Evolutionary conservation across 1,284 basidiomycete genomes (phyloP).

Genomic region (Naganishia cerealis): DNA sequence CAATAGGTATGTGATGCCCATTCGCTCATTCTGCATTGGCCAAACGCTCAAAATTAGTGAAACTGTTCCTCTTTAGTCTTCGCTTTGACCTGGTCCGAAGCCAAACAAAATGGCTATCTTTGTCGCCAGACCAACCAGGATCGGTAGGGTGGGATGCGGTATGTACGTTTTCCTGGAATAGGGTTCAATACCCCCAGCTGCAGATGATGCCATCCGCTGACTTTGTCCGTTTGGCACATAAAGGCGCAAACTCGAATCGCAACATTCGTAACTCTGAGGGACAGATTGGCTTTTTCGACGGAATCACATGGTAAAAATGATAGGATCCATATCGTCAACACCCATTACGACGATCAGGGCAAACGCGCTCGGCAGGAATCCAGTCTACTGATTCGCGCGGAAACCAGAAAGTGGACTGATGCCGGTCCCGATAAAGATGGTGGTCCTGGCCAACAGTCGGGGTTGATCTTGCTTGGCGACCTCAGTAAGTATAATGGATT

Average conservation of each 20-base stretch:
- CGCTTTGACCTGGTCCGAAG: slow-evolving; percentile 41
- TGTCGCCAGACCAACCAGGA: slow-evolving; percentile 44
- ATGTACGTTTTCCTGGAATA: slow-evolving; percentile 31
- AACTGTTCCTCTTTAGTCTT: neutral
- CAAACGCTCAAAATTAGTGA: neutral
- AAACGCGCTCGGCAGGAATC: slow-evolving; percentile 42
- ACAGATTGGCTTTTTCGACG: slow-evolving; percentile 5
- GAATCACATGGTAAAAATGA: neutral
- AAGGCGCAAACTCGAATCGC: slow-evolving; percentile 49
- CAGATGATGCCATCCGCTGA: neutral
- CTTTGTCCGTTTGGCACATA: neutral
- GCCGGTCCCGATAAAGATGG: slow-evolving; percentile 34
- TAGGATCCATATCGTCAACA: slow-evolving; percentile 49
- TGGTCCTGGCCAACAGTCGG: slow-evolving; percentile 25
- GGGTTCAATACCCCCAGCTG: neutral
- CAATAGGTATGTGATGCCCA: slow-evolving; percentile 54
- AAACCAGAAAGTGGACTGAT: slow-evolving; percentile 42
- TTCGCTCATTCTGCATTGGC: neutral
- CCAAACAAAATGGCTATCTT: slow-evolving; percentile 50
- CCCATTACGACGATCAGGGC: slow-evolving; percentile 52
- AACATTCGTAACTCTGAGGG: slow-evolving; percentile 45
- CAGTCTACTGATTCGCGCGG: slow-evolving; percentile 45
- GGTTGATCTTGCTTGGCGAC: slow-evolving; percentile 49
- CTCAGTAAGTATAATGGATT: slow-evolving; percentile 43
- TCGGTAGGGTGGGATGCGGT: slow-evolving; percentile 53